A percentile compares a stretch with the other conserved stretches of the same genome.
Conservation (phyloP, 2,329 filamentous ascomycete species). For the Sclerotinia trifoliorum region DNA sequence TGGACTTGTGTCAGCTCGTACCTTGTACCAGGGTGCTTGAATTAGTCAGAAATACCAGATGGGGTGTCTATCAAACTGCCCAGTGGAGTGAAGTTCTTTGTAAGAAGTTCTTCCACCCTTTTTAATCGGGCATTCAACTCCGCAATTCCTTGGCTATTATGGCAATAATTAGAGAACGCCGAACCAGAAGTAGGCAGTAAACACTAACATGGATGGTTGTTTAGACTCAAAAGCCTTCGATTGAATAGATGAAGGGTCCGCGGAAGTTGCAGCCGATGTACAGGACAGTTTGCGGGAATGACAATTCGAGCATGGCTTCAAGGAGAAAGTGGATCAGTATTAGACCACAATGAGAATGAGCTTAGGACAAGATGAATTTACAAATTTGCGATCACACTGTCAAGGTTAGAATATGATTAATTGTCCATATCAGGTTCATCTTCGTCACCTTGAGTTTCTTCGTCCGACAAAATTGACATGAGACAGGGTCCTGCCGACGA, state of each 20-base stretch:
- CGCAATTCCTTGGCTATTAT: constrained; percentile 26
- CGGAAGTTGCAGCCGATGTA: not conserved
- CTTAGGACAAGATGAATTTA: no score
- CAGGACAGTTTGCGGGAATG: constrained; percentile 25
- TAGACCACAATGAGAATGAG: no score
- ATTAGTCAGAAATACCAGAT: not conserved
- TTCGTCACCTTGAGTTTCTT: constrained; percentile 28
- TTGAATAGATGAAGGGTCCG: not conserved
- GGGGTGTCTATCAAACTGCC: not conserved
- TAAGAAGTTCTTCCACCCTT: constrained; percentile 29
- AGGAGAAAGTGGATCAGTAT: no score
- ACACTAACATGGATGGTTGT: not conserved
- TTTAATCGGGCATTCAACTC: constrained; percentile 27
- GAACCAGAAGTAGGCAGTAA: not conserved
- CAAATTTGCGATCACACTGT: constrained; percentile 32
- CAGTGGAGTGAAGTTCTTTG: not conserved
- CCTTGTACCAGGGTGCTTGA: not conserved
- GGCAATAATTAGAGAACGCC: not conserved
- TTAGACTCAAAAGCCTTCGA: not conserved
- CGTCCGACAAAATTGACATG: constrained; percentile 32
- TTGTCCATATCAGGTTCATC: not conserved
- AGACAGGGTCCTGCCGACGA: constrained; percentile 34
- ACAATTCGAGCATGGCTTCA: constrained; percentile 34
- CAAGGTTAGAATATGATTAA: not conserved
- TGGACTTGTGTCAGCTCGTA: not conserved